These are phyloP conservation scores for Wickerhamiella sorbophila DNA, from an alignment of 805 yeast species.

Conservation along the genomic window DNA sequence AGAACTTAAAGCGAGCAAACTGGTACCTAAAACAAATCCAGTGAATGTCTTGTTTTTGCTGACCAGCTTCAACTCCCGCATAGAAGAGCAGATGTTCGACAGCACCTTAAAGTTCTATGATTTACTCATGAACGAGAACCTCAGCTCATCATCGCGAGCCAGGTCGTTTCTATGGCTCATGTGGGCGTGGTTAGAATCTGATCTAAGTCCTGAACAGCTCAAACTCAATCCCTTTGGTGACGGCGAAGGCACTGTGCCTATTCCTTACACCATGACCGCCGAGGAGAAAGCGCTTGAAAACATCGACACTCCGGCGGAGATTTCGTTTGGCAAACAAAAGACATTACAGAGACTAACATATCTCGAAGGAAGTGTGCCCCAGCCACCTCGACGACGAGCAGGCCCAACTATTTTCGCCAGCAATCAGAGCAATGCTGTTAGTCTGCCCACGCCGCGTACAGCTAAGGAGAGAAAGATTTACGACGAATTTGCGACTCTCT, in stretches of 20 bases:
- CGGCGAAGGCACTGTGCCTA: conserved; percentile 31
- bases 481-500: conserved; percentile 12
- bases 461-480: conserved; percentile 11
- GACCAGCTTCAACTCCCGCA: conserved; percentile 44
- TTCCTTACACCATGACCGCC: conserved; percentile 20
- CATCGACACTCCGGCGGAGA: conserved; percentile 32
- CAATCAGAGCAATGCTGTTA: conserved; percentile 3
- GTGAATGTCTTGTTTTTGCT: conserved; percentile 63
- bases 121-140: conserved; percentile 47
- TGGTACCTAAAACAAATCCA: conserved; percentile 45
- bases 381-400: conserved; percentile 1
- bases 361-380: conserved; percentile 17
- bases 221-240: conserved; percentile 43
- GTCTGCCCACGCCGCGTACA: conserved; percentile 12
- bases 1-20: conserved; percentile 2
- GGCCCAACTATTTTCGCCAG: neutral
- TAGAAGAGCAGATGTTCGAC: conserved; percentile 30
- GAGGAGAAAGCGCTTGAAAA: conserved; percentile 26
- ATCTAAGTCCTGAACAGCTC: conserved; percentile 38
- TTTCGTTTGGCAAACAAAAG: conserved; percentile 32
- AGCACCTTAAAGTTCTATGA: conserved; percentile 27
- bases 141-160: conserved; percentile 54
- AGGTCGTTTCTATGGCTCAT: conserved; percentile 68
- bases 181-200: conserved; percentile 68
- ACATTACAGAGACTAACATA: conserved; percentile 27